A percentile compares a stretch with the other conserved stretches of the same genome.
These are phyloP conservation scores for Flaveria linearis DNA, from an alignment of 129 eudicot genomes.

Conservation along the genomic window DNA sequence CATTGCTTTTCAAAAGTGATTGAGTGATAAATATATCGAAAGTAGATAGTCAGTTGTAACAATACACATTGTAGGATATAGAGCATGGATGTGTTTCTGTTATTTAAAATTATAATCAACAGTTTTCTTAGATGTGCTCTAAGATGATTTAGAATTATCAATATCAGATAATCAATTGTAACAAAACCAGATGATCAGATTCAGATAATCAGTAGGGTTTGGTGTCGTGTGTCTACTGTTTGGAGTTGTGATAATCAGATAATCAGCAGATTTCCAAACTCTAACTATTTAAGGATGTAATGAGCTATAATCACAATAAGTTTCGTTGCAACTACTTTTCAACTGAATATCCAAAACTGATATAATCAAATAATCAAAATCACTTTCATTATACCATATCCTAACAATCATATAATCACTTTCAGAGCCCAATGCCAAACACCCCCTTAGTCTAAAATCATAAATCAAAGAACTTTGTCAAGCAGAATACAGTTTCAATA, in stretches of 20 bases:
- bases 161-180: neutral
- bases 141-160: neutral
- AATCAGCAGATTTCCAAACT: neutral
- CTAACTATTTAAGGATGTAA: neutral
- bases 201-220: neutral
- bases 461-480: neutral
- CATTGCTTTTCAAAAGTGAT: neutral
- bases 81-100: no score
- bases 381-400: neutral
- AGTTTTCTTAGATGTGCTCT: no score
- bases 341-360: neutral
- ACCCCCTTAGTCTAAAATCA: constrained; percentile 1
- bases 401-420: neutral
- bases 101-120: neutral
- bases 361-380: neutral
- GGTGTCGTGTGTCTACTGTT: neutral
- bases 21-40: accelerated
- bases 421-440: neutral
- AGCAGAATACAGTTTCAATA: neutral
- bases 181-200: neutral
- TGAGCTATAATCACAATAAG: neutral
- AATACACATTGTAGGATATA: no score
- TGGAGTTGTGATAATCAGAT: neutral
- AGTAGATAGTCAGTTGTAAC: no score
- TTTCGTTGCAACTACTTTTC: neutral